Conservation (phyloP, 345 rosid species). For the Durio zibethinus region DNA sequence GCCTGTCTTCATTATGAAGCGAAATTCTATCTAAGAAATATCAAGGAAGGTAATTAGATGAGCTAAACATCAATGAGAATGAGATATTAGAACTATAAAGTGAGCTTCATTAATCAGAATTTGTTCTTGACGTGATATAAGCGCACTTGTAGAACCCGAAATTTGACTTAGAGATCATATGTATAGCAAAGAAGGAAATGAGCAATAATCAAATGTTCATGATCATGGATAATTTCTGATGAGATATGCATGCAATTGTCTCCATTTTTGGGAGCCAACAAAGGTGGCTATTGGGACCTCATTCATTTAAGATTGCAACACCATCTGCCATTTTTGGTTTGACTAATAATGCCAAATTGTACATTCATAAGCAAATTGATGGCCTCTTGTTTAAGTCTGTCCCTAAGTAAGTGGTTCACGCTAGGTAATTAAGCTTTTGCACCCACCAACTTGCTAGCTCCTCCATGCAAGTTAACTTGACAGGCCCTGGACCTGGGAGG, state of each 20-base stretch:
- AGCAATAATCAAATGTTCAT: neutral
- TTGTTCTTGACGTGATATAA: neutral
- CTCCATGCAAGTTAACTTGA: conserved; percentile 1
- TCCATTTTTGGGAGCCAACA: neutral
- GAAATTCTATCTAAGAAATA: neutral
- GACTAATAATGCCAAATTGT: neutral
- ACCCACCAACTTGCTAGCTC: neutral
- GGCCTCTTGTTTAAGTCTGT: neutral
- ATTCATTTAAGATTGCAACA: neutral
- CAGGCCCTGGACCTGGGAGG: neutral
- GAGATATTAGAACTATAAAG: neutral
- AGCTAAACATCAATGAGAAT: neutral
- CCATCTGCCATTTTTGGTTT: neutral
- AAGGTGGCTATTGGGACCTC: conserved; percentile 6
- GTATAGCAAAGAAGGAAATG: neutral
- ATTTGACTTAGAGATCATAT: neutral
- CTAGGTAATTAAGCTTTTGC: neutral
- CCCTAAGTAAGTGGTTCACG: neutral
- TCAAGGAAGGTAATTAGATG: neutral
- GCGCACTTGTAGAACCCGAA: neutral
- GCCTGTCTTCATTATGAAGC: neutral
- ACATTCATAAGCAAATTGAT: neutral
- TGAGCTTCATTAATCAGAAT: neutral
- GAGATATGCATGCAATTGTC: conserved; percentile 14
- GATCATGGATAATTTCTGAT: neutral